A percentile compares a stretch with the other conserved stretches of the same genome.
phyloP scores from a whole-genome alignment of 306 rosid genomes.

The Notholithocarpus densiflorus region DNA sequence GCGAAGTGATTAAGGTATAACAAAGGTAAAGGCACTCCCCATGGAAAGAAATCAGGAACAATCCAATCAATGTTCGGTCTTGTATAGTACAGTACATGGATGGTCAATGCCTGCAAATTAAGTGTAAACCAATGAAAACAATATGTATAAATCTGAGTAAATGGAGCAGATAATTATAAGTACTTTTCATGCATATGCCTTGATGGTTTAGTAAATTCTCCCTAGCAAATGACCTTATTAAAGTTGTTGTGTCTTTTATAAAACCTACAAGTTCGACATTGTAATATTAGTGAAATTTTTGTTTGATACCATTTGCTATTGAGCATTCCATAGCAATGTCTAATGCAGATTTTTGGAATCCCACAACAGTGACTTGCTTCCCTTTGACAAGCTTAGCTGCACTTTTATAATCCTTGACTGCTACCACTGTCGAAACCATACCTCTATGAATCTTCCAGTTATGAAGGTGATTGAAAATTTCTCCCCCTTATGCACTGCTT shows the following conservation, averaged over 20 bases:
- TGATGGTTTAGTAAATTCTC: not conserved
- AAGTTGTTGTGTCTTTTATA: too few relatives aligned
- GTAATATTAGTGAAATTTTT: not conserved
- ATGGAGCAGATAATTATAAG: not conserved
- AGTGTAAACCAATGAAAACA: not conserved
- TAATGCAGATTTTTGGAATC: constrained; percentile 62
- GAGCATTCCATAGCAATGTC: constrained; percentile 57
- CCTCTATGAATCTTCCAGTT: not conserved
- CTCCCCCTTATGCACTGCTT: not conserved
- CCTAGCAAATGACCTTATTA: too few relatives aligned
- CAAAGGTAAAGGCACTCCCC: constrained; percentile 56
- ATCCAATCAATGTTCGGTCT: constrained; percentile 43
- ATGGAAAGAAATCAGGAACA: constrained; percentile 53
- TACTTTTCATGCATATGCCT: not conserved
- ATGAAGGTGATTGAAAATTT: not conserved
- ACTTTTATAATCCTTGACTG: constrained; percentile 41
- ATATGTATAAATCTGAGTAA: not conserved
- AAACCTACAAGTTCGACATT: too few relatives aligned
- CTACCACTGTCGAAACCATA: not conserved
- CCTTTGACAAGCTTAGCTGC: constrained; percentile 39
- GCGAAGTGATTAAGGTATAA: constrained; percentile 64
- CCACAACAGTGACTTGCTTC: constrained; percentile 52
- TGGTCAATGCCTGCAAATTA: constrained; percentile 38
- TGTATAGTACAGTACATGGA: constrained; percentile 61
- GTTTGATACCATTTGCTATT: constrained; percentile 38